Percentiles rank a stretch among this genome's conserved stretches.
These are phyloP conservation scores for Rhipidocladum racemiflorum DNA, from an alignment of 176 grass and related monocot genomes.

Conservation along the genomic window DNA sequence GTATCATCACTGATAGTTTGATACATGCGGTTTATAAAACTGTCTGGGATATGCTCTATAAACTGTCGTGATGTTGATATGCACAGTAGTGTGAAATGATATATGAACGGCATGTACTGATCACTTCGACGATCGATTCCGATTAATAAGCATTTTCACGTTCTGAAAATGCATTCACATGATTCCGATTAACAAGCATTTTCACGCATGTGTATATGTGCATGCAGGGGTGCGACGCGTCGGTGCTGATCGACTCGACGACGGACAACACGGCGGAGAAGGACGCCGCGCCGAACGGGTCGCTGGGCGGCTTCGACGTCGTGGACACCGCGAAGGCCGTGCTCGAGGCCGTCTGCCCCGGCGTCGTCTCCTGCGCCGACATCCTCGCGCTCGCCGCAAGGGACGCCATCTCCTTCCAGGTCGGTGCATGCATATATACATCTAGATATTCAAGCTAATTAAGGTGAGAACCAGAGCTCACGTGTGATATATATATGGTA, in stretches of 20 bases:
- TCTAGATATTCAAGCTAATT: neutral
- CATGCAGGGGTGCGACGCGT: constrained; percentile 77
- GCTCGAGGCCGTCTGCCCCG: constrained; percentile 76
- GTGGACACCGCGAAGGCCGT: constrained; percentile 63
- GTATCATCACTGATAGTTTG: too few relatives aligned
- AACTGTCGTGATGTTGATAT: too few relatives aligned
- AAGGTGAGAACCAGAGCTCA: neutral
- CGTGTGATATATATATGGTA: neutral
- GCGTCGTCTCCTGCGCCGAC: constrained; percentile 84
- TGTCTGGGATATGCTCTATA: too few relatives aligned
- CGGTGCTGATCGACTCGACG: constrained; percentile 63
- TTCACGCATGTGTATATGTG: neutral
- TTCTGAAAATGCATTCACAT: too few relatives aligned
- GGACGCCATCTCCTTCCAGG: constrained; percentile 63
- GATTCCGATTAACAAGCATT: too few relatives aligned
- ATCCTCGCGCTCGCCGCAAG: constrained; percentile 77
- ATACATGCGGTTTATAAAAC: too few relatives aligned
- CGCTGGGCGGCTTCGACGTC: constrained; percentile 68
- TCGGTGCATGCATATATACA: neutral
- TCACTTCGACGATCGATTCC: neutral
- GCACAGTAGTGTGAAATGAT: too few relatives aligned
- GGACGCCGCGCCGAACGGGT: constrained; percentile 55
- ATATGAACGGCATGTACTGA: neutral
- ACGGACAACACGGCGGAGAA: constrained; percentile 55
- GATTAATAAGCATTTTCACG: too few relatives aligned